A percentile compares a stretch with the other conserved stretches of the same genome.
Conservation (phyloP, 2,329 filamentous ascomycete genomes). For the Aspergillus intermedius region DNA sequence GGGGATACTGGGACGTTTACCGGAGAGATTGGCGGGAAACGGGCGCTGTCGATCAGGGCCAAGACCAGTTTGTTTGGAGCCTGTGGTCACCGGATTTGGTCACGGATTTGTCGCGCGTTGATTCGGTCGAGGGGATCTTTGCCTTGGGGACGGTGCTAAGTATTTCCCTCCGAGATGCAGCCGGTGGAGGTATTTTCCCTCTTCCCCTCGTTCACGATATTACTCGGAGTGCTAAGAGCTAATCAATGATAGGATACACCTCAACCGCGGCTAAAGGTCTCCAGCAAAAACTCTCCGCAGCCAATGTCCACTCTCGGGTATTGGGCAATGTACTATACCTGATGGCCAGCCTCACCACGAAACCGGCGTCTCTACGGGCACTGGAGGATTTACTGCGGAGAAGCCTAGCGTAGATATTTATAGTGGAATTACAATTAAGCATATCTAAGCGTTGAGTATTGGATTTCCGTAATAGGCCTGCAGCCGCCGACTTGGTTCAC, state of each 20-base stretch:
- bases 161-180: constrained; percentile 50
- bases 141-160: constrained; percentile 70
- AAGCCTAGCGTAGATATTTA: constrained; percentile 21
- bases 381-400: constrained; percentile 37
- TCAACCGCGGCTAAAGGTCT: constrained; percentile 50
- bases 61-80: constrained; percentile 51
- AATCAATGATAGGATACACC: constrained; percentile 43
- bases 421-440: background rate
- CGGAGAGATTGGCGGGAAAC: constrained; percentile 42
- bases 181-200: constrained; percentile 37
- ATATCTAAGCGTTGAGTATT: background rate
- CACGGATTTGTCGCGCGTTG: constrained; percentile 49
- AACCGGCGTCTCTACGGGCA: constrained; percentile 33
- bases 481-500: background rate
- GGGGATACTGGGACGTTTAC: constrained; percentile 53
- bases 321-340: constrained; percentile 57
- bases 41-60: background rate
- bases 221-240: background rate
- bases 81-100: constrained; percentile 62
- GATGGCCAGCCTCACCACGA: constrained; percentile 52
- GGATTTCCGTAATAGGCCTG: background rate
- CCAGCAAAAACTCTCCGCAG: constrained; percentile 43
- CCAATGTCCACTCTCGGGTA: constrained; percentile 52
- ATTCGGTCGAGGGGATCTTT: constrained; percentile 58
- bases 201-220: background rate